A percentile compares a stretch with the other conserved stretches of the same genome.
Evolutionary conservation across 1,284 basidiomycete species (phyloP).

Genomic region (Malassezia dermatis): DNA sequence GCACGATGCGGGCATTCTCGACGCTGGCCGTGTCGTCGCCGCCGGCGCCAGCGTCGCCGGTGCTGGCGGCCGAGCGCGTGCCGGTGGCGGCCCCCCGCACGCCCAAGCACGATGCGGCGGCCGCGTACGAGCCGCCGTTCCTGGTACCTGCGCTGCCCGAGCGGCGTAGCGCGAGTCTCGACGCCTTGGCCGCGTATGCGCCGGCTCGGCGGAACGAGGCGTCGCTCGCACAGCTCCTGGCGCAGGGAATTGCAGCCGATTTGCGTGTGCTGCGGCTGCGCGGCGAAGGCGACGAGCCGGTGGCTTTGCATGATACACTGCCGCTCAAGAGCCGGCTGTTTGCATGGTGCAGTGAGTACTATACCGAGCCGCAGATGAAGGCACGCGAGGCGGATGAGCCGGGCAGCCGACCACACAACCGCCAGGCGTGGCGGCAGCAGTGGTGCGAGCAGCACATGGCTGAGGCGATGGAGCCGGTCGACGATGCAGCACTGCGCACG

Average conservation of each 20-base stretch:
- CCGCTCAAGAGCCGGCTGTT: slow-evolving; percentile 85
- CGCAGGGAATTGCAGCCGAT: slow-evolving; percentile 40
- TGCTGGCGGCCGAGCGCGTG: neutral
- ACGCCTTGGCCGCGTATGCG: neutral
- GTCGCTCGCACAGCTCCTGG: slow-evolving; percentile 28
- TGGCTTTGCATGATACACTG: slow-evolving; percentile 54
- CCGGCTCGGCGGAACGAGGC: slow-evolving; percentile 21
- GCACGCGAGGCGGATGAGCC: slow-evolving; percentile 87
- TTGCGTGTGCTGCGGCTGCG: slow-evolving; percentile 32
- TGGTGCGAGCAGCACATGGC: slow-evolving; percentile 71
- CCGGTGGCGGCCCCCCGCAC: neutral
- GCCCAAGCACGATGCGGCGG: neutral
- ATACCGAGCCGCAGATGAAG: slow-evolving; percentile 76
- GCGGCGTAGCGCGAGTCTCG: slow-evolving; percentile 18
- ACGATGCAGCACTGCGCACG: slow-evolving; percentile 61
- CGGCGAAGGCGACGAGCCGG: slow-evolving; percentile 15
- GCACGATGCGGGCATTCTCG: slow-evolving; percentile 10
- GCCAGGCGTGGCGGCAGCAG: slow-evolving; percentile 86
- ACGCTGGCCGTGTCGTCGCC: neutral
- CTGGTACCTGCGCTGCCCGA: neutral
- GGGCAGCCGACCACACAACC: slow-evolving; percentile 83
- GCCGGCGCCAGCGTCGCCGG: neutral
- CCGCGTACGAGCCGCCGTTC: neutral
- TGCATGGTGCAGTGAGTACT: slow-evolving; percentile 94
- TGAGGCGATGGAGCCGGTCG: slow-evolving; percentile 61